Evolutionary conservation across 176 grass and related monocot genomes (phyloP).

Genomic region (Musa beccarii): DNA sequence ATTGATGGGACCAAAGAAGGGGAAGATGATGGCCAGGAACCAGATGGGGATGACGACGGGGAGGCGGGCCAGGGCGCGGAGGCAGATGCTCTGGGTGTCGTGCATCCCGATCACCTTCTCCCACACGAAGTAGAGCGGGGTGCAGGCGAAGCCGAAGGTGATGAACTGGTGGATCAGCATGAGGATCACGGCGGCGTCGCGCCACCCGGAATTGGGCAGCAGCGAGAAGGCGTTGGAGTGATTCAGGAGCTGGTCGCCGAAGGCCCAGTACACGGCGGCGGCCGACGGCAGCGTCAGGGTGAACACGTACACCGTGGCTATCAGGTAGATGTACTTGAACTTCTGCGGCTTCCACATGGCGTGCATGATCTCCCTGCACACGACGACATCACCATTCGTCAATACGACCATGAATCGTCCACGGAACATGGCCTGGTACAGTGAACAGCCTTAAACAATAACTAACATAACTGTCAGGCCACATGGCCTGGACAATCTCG

Average conservation of each 20-base stretch:
- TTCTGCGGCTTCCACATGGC: constrained; percentile 78
- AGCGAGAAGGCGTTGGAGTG: constrained; percentile 66
- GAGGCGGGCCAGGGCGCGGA: constrained; percentile 20
- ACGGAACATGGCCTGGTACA: too few relatives aligned
- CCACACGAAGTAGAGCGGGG: constrained; percentile 88
- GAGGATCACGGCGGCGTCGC: constrained; percentile 54
- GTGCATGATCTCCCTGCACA: constrained; percentile 66
- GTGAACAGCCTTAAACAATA: too few relatives aligned
- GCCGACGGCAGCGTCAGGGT: constrained; percentile 66
- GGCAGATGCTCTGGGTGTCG: constrained; percentile 27
- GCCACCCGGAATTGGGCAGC: constrained; percentile 40
- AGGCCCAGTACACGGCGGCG: constrained; percentile 59
- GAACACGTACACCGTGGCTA: constrained; percentile 69
- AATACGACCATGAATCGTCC: too few relatives aligned
- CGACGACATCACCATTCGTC: too few relatives aligned
- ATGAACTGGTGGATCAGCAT: constrained; percentile 91
- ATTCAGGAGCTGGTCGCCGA: constrained; percentile 56
- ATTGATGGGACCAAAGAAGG: constrained; percentile 24
- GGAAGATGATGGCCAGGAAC: constrained; percentile 24
- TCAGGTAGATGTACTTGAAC: constrained; percentile 76
- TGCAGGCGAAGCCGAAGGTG: constrained; percentile 83
- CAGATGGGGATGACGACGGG: constrained; percentile 23
- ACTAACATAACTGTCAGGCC: too few relatives aligned
- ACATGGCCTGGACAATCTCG: too few relatives aligned
- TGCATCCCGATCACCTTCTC: constrained; percentile 64